phyloP scores from a whole-genome alignment of 345 rosid species.

The Schrenkiella parvula region DNA sequence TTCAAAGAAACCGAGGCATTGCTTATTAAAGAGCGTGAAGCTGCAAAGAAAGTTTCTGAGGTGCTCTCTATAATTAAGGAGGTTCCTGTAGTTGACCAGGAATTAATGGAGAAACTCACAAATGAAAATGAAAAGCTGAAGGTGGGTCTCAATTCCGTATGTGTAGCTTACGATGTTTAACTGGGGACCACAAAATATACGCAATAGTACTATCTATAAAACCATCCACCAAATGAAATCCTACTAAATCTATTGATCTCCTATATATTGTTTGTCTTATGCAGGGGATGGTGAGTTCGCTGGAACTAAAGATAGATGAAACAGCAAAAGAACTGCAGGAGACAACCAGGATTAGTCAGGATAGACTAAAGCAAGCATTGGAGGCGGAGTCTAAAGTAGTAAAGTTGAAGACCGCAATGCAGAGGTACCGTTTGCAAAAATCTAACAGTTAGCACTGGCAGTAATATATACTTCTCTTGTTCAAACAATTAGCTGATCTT shows the following conservation, averaged over 20 bases:
- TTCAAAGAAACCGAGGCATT: slow-evolving; percentile 80
- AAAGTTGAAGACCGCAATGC: slow-evolving; percentile 84
- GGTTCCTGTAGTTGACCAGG: slow-evolving; percentile 78
- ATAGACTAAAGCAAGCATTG: slow-evolving; percentile 88
- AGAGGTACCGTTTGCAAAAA: slow-evolving; percentile 46
- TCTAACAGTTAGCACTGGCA: slow-evolving; percentile 15
- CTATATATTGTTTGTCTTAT: slow-evolving; percentile 22
- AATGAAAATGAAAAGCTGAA: slow-evolving; percentile 90
- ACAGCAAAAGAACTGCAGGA: slow-evolving; percentile 82
- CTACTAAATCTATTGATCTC: not conserved
- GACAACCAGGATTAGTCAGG: slow-evolving; percentile 74
- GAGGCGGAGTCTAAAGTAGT: slow-evolving; percentile 88
- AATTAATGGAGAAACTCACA: slow-evolving; percentile 66
- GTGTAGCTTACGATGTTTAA: not conserved
- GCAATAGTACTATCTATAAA: not conserved
- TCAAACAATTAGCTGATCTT: slow-evolving; percentile 3
- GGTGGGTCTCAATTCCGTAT: slow-evolving; percentile 41
- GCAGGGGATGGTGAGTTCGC: slow-evolving; percentile 72
- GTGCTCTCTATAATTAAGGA: slow-evolving; percentile 72
- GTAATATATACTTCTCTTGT: slow-evolving; percentile 2
- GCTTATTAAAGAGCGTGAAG: slow-evolving; percentile 72
- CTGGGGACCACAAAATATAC: not conserved
- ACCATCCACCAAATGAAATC: not conserved
- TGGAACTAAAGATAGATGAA: slow-evolving; percentile 86
- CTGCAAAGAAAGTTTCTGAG: slow-evolving; percentile 64